A percentile compares a stretch with the other conserved stretches of the same genome.
These are phyloP conservation scores for Prunus mume DNA, from an alignment of 306 rosid genomes.

Conservation along the genomic window DNA sequence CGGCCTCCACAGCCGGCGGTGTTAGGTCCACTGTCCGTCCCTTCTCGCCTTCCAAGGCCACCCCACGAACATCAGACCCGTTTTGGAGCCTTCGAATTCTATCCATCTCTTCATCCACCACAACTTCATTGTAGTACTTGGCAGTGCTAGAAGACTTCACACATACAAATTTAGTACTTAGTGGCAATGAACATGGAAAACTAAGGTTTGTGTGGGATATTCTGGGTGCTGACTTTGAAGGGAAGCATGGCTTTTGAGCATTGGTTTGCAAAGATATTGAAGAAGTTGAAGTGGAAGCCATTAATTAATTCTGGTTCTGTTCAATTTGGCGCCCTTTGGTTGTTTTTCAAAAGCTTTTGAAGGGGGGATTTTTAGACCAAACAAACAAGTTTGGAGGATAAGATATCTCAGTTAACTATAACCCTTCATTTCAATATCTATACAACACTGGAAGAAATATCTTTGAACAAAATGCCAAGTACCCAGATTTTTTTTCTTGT, in stretches of 20 bases:
- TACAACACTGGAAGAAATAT: constrained; percentile 23
- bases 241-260: constrained; percentile 24
- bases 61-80: constrained; percentile 89
- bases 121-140: constrained; percentile 50
- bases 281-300: constrained; percentile 49
- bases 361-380: constrained; percentile 21
- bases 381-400: constrained; percentile 32
- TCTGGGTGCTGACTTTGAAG: constrained; percentile 18
- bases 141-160: constrained; percentile 41
- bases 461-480: constrained; percentile 43
- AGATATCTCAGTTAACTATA: constrained; percentile 34
- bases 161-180: constrained; percentile 14
- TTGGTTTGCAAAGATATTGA: constrained; percentile 33
- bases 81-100: constrained; percentile 80
- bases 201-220: constrained; percentile 22
- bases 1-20: constrained; percentile 76
- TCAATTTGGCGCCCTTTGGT: constrained; percentile 41
- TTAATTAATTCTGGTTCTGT: constrained; percentile 17
- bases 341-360: constrained; percentile 31
- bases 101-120: constrained; percentile 79
- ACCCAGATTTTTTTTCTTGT: constrained; percentile 38
- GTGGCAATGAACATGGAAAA: constrained; percentile 31
- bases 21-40: constrained; percentile 68
- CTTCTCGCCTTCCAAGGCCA: constrained; percentile 81
- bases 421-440: constrained; percentile 46